A percentile compares a stretch with the other conserved stretches of the same genome.
Conservation (phyloP, 2,329 filamentous ascomycete species). For the Colletotrichum euphorbiae region DNA sequence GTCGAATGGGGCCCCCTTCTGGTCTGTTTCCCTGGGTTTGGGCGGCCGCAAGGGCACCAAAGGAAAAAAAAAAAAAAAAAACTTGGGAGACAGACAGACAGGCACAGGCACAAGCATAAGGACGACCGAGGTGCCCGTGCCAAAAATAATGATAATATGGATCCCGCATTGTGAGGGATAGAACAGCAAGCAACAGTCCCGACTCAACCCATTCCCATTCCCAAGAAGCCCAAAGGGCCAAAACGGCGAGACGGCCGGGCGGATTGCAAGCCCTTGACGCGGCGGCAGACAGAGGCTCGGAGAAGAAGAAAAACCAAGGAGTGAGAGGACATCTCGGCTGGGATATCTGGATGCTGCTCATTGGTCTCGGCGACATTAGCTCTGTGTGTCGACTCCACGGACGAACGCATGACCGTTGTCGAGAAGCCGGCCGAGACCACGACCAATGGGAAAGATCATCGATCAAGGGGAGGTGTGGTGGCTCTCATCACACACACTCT, state of each 20-base stretch:
- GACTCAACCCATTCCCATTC: not conserved
- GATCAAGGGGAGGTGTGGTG: constrained; percentile 32
- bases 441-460: constrained; percentile 38
- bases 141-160: constrained; percentile 21
- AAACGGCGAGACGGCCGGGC: constrained; percentile 1
- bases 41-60: constrained; percentile 13
- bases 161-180: constrained; percentile 18
- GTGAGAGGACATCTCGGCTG: constrained; percentile 52
- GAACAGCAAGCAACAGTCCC: constrained; percentile 9
- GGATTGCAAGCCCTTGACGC: constrained; percentile 16
- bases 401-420: constrained; percentile 65
- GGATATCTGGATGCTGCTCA: constrained; percentile 52
- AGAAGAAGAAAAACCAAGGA: constrained; percentile 48
- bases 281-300: constrained; percentile 30
- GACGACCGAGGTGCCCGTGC: constrained; percentile 3
- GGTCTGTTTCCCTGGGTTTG: constrained; percentile 19
- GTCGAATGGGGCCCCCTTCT: constrained; percentile 24
- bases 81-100: constrained; percentile 25
- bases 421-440: constrained; percentile 42
- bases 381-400: constrained; percentile 59
- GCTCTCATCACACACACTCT: not conserved
- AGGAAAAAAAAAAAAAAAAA: not conserved
- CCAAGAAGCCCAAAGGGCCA: not conserved
- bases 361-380: constrained; percentile 59
- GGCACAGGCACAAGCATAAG: constrained; percentile 18